Conservation (phyloP, 768 basidiomycete genomes). For the Pleurotus cornucopiae region DNA sequence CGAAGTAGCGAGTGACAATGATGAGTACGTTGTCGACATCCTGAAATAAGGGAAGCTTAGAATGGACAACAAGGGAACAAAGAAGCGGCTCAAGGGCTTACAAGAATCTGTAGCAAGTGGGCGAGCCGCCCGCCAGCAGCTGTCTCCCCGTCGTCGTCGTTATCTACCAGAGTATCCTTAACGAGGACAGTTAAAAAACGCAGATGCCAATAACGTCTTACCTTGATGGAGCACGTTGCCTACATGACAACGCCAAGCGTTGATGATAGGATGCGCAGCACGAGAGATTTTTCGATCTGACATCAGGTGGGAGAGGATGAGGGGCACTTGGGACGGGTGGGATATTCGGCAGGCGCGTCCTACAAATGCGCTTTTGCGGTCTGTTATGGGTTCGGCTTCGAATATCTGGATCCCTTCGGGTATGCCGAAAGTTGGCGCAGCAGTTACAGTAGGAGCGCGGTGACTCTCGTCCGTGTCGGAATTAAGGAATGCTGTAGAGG, state of each 20-base stretch:
- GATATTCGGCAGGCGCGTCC: constrained; percentile 81
- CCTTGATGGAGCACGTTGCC: constrained; percentile 72
- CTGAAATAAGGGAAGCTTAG: constrained; percentile 27
- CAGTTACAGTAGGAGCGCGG: constrained; percentile 11
- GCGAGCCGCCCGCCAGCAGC: constrained; percentile 89
- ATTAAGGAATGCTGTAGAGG: constrained; percentile 5
- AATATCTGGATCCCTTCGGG: constrained; percentile 65
- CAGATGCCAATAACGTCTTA: constrained; percentile 20
- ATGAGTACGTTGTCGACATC: constrained; percentile 84
- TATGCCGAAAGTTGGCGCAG: constrained; percentile 23
- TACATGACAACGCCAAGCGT: constrained; percentile 77
- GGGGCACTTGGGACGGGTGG: constrained; percentile 69
- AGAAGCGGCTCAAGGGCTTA: constrained; percentile 25
- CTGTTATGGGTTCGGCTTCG: constrained; percentile 76
- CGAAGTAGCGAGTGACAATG: constrained; percentile 91
- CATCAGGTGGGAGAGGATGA: constrained; percentile 62
- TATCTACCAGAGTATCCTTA: constrained; percentile 48
- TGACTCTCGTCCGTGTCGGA: constrained; percentile 9
- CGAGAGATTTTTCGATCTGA: constrained; percentile 70
- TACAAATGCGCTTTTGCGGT: constrained; percentile 82
- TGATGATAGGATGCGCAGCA: constrained; percentile 76
- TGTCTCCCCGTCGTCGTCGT: constrained; percentile 92
- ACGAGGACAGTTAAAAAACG: neutral
- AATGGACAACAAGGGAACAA: neutral
- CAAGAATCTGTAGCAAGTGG: constrained; percentile 86